Percentiles rank a stretch among this genome's conserved stretches.
These are phyloP conservation scores for Kodamaea sp. DNA, from an alignment of 1,139 yeast genomes.

Conservation along the genomic window DNA sequence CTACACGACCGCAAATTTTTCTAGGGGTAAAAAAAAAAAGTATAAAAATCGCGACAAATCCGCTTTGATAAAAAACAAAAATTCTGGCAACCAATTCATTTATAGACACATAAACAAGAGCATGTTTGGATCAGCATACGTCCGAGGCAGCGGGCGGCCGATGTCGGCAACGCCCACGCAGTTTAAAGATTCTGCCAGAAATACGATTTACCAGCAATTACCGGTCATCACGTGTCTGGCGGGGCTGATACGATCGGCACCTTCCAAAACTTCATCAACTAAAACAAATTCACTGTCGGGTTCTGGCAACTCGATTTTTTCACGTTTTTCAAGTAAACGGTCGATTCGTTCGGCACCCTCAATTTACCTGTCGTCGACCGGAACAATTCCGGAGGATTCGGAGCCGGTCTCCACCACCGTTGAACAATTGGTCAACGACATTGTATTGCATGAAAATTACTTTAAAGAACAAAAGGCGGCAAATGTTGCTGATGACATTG, in stretches of 20 bases:
- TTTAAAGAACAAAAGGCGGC: conserved; percentile 16
- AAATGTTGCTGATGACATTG: conserved; percentile 16
- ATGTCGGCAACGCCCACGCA: conserved; percentile 37
- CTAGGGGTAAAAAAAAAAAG: conserved; percentile 1
- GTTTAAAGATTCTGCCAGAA: conserved; percentile 45
- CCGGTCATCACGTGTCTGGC: conserved; percentile 29
- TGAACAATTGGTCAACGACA: conserved; percentile 45
- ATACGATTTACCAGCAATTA: conserved; percentile 45
- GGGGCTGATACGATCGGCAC: conserved; percentile 33
- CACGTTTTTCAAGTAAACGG: conserved; percentile 27
- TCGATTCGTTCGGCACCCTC: conserved; percentile 45
- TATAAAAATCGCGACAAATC: conserved; percentile 1
- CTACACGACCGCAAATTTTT: no score
- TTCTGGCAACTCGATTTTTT: conserved; percentile 25
- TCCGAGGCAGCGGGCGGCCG: conserved; percentile 23
- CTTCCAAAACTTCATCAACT: conserved; percentile 17
- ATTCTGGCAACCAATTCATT: no score
- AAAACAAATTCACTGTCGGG: conserved; percentile 29
- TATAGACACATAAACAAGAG: not conserved
- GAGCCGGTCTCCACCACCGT: conserved; percentile 44
- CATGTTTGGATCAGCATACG: conserved; percentile 43
- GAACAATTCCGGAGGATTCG: conserved; percentile 47
- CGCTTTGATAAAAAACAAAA: not conserved
- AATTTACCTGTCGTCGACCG: conserved; percentile 40
- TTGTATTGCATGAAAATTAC: conserved; percentile 39